phyloP scores from a whole-genome alignment of 176 grass and related monocot species.

The Aegilops longissima region DNA sequence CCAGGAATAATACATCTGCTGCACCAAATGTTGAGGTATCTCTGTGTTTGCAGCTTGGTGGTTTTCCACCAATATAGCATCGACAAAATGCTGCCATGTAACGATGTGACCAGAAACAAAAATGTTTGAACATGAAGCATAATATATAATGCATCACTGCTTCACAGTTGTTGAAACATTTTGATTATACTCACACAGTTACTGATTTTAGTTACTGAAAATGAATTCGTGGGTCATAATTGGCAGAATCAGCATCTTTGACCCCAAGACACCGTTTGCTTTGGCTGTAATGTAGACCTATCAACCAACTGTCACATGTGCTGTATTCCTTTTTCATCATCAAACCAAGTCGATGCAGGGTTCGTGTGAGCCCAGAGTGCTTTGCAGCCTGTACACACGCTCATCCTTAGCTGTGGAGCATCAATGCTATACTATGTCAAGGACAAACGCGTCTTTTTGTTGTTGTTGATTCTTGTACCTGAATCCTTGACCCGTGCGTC shows the following conservation, averaged over 20 bases:
- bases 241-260: no score
- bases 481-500: not conserved
- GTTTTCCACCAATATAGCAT: not conserved
- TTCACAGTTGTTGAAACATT: not conserved
- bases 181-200: not conserved
- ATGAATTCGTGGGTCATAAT: no score
- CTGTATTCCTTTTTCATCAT: conserved; percentile 2
- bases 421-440: no score
- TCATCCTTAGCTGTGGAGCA: not conserved
- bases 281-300: not conserved
- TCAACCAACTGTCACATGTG: not conserved
- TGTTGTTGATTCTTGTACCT: not conserved
- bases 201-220: no score
- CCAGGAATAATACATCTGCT: conserved; percentile 2
- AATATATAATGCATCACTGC: not conserved
- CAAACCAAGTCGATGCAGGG: not conserved
- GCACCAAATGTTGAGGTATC: no score
- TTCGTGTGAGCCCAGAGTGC: conserved; percentile 35
- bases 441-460: not conserved
- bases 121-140: not conserved
- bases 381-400: not conserved
- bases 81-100: not conserved
- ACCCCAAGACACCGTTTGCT: not conserved
- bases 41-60: not conserved
- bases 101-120: not conserved